Conservation (phyloP, 2,329 filamentous ascomycete species). For the Hypoxylon sp. region DNA sequence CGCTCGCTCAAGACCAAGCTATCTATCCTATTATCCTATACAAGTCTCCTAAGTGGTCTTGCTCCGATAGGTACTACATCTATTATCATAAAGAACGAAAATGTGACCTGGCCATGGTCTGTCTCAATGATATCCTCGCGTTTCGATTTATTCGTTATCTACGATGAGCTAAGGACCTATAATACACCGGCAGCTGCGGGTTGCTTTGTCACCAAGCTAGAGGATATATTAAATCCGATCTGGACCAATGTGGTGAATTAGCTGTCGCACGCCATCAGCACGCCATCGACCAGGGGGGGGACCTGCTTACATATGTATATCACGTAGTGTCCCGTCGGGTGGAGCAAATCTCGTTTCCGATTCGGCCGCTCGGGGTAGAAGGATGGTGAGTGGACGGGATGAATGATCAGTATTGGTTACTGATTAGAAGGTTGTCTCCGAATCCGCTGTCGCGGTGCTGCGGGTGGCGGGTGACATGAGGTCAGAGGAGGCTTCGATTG, state of each 20-base stretch:
- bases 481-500: too few species aligned
- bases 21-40: not conserved
- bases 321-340: constrained; percentile 16
- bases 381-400: not conserved
- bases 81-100: not conserved
- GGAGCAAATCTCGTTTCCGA: constrained; percentile 28
- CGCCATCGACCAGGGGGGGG: constrained; percentile 36
- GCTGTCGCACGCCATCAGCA: constrained; percentile 37
- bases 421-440: constrained; percentile 24
- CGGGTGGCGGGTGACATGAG: too few species aligned
- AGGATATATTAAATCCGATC: constrained; percentile 12
- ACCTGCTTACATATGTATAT: constrained; percentile 27
- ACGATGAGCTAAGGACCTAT: not conserved
- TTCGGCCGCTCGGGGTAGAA: constrained; percentile 20
- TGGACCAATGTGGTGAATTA: constrained; percentile 27
- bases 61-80: not conserved
- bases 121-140: not conserved
- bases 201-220: constrained; percentile 7
- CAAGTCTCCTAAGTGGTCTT: not conserved
- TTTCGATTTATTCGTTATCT: constrained; percentile 4
- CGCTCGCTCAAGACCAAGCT: too few species aligned
- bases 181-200: constrained; percentile 5
- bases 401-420: constrained; percentile 4
- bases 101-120: not conserved
- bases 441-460: constrained; percentile 22